A percentile compares a stretch with the other conserved stretches of the same genome.
These are phyloP conservation scores for Colletotrichum sidae DNA, from an alignment of 2,329 filamentous ascomycete species.

Conservation along the genomic window DNA sequence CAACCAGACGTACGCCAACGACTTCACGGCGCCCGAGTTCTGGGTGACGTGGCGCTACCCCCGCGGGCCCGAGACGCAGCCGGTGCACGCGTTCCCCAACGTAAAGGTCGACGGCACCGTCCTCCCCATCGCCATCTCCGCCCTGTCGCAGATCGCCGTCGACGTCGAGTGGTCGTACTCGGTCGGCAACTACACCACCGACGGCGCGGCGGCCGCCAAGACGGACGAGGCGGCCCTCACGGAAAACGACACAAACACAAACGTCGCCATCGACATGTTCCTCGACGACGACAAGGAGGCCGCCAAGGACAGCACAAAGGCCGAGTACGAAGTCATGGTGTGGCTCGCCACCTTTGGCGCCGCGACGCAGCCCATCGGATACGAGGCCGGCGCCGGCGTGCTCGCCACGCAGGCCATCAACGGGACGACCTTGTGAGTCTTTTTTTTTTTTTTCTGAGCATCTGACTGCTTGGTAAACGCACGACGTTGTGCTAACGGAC, in stretches of 20 bases:
- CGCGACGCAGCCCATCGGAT: slow-evolving; percentile 61
- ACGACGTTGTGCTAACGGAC: not conserved
- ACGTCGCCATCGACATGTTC: slow-evolving; percentile 71
- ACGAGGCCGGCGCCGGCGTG: slow-evolving; percentile 42
- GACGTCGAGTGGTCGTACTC: slow-evolving; percentile 63
- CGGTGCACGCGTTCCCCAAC: slow-evolving; percentile 68
- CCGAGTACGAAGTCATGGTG: slow-evolving; percentile 67
- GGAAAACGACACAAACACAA: slow-evolving; percentile 57
- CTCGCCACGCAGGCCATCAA: slow-evolving; percentile 51
- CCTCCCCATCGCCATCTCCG: slow-evolving; percentile 55
- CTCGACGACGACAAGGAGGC: slow-evolving; percentile 57
- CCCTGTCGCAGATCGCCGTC: slow-evolving; percentile 54
- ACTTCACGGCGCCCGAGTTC: slow-evolving; percentile 59
- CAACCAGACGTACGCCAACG: slow-evolving; percentile 62
- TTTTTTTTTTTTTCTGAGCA: too few relatives aligned
- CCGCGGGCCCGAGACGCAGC: slow-evolving; percentile 52
- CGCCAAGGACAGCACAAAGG: slow-evolving; percentile 53
- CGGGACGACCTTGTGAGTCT: slow-evolving; percentile 53
- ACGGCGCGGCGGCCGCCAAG: slow-evolving; percentile 38
- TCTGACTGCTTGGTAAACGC: slow-evolving; percentile 12
- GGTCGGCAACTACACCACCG: slow-evolving; percentile 53
- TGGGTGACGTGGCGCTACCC: slow-evolving; percentile 66
- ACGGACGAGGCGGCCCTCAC: slow-evolving; percentile 50
- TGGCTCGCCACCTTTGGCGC: slow-evolving; percentile 63
- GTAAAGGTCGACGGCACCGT: slow-evolving; percentile 57